Evolutionary conservation across 163 green algal species (phyloP), one percentile per base, ranked within the genome.

Genomic region (Chlamydomonas reinhardtii): DNA sequence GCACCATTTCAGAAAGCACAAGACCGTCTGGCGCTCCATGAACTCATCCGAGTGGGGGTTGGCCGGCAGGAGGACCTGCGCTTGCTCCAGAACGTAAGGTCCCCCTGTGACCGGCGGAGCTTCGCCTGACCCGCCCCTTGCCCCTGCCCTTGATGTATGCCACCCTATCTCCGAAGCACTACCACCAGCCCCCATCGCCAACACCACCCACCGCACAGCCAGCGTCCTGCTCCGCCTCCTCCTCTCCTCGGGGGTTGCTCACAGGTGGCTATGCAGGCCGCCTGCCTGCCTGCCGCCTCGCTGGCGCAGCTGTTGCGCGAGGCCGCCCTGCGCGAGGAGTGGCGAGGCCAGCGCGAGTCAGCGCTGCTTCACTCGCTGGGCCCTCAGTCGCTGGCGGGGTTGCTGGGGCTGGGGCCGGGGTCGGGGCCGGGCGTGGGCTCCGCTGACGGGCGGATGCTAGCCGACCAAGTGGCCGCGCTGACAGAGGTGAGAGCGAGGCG

Each of bases 21-120:
- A 32, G 87, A 88, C 39, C 87, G 87, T n/a, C 17, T 91, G 32
- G 62, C 81, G 2, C 74, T 91, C 19, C 87, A 91, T 75, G 87
- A 91, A 39, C 54, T 91, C 31, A 76, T 91, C 19, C 80, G 87
- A 3, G 68, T 88, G 32, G 87, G 87, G 5, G 52, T 91, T 0
- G 87, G 80, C 2, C 34, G 87, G 4, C 87, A 91, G 62, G 87
- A 91, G 74, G 87, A 91, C 74, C 37, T 91, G 22, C 87, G 74
- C 1, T 52, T 91, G 20, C 61, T 91, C 16, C 74, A 88, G 59
- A 82, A 88, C 70, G 87, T 88, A 66, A 29, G 75, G n/a, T n/a
- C n/a, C n/a, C n/a, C n/a, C n/a, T 48, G 39, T 48, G 39, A 5
- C 39, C 39, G 39, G 5, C 39, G 39, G 5, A 48, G 39, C 39